These are phyloP conservation scores for Pseudoscleropodium purum DNA, from an alignment of 225 moss, liverwort and hornwort species.

Conservation along the genomic window DNA sequence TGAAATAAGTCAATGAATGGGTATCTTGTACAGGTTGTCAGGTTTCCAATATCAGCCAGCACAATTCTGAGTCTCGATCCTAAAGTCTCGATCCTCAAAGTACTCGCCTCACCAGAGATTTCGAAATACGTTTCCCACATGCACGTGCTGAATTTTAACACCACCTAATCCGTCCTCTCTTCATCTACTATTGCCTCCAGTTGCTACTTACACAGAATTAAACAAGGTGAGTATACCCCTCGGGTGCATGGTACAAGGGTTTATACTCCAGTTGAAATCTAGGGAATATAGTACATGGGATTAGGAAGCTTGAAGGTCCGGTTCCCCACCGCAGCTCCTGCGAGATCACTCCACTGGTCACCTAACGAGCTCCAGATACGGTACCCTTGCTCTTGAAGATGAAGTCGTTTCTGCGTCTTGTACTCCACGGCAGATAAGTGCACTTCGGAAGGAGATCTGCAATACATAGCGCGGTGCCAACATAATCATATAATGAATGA, in stretches of 20 bases:
- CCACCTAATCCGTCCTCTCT: not conserved
- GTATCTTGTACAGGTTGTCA: not conserved
- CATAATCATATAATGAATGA: not conserved
- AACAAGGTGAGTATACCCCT: not conserved
- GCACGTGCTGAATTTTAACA: not conserved
- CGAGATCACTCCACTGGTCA: conserved; percentile 95
- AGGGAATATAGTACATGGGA: conserved; percentile 88
- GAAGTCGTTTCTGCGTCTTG: conserved; percentile 60
- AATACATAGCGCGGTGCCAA: not conserved
- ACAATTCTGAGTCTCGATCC: not conserved
- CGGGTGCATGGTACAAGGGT: conserved; percentile 66
- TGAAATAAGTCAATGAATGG: not conserved
- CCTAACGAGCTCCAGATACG: conserved; percentile 76
- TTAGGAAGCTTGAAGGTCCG: conserved; percentile 91
- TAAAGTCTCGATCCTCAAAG: not conserved
- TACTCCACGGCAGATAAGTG: conserved; percentile 62
- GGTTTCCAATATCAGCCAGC: not conserved
- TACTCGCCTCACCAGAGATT: not conserved
- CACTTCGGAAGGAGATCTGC: conserved; percentile 63
- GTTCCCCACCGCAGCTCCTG: conserved; percentile 59
- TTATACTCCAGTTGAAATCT: not conserved
- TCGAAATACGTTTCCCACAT: not conserved
- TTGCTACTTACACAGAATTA: not conserved
- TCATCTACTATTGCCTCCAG: not conserved
- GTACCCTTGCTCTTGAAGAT: conserved; percentile 60